Evolutionary conservation across 2,329 filamentous ascomycete genomes (phyloP).

Genomic region (Mycosphaerella arachidis): DNA sequence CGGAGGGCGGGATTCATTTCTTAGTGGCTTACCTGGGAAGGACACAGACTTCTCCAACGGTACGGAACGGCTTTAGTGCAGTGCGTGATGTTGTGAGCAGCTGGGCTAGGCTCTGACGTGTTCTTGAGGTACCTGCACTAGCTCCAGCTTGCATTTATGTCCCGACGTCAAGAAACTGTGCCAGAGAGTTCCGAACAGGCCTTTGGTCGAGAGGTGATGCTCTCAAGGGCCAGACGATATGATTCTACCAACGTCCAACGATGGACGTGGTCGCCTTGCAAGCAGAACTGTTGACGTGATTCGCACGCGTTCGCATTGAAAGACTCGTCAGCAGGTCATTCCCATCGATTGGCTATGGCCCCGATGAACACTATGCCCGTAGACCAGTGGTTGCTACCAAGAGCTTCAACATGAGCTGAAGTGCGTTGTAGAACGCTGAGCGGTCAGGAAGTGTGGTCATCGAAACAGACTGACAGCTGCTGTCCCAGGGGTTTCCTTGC

Average conservation of each 20-base stretch:
- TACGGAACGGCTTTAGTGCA: conserved; percentile 7
- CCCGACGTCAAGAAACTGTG: not conserved
- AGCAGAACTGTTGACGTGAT: not conserved
- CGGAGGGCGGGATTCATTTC: conserved; percentile 9
- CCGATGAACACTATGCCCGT: too few relatives aligned
- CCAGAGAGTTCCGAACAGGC: not conserved
- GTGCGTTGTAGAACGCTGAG: not conserved
- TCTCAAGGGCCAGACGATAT: too few relatives aligned
- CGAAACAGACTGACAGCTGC: not conserved
- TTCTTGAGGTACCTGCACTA: conserved; percentile 20
- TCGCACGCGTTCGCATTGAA: not conserved
- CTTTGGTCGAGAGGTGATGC: too few relatives aligned
- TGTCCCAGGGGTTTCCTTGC: not conserved
- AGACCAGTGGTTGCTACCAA: too few relatives aligned
- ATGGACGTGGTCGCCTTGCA: too few relatives aligned
- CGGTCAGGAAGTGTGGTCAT: not conserved
- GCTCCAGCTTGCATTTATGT: not conserved
- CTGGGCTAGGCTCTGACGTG: conserved; percentile 16
- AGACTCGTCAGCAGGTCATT: not conserved
- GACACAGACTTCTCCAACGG: conserved; percentile 8
- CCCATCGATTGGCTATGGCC: too few relatives aligned
- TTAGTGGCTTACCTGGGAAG: conserved; percentile 10
- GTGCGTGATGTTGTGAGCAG: conserved; percentile 5
- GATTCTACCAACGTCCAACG: too few relatives aligned
- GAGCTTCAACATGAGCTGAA: not conserved